phyloP scores from a whole-genome alignment of 495 filamentous ascomycete genomes.

The Lophiotrema nucula region DNA sequence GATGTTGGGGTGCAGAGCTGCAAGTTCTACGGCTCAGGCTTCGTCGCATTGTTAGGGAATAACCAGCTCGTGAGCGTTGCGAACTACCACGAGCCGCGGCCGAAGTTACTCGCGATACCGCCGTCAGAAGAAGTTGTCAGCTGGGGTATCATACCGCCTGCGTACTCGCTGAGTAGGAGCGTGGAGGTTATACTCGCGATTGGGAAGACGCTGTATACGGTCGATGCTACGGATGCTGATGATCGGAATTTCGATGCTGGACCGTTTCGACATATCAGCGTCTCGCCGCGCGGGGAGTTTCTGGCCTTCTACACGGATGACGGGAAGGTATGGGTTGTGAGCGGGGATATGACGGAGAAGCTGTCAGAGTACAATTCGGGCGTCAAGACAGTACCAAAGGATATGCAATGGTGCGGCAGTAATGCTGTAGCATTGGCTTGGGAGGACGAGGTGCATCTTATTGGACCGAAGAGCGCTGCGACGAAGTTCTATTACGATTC shows the following conservation, averaged over 20 bases:
- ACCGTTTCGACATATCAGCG: slow-evolving; percentile 83
- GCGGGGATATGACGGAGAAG: slow-evolving; percentile 87
- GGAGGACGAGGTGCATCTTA: slow-evolving; percentile 97
- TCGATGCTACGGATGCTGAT: slow-evolving; percentile 85
- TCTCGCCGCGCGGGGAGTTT: slow-evolving; percentile 87
- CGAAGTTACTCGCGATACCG: slow-evolving; percentile 73
- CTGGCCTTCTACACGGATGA: slow-evolving; percentile 81
- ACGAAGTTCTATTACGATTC: slow-evolving; percentile 88
- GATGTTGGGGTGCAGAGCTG: slow-evolving; percentile 82
- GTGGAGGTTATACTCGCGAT: slow-evolving; percentile 92
- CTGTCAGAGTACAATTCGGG: slow-evolving; percentile 88
- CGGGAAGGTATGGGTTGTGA: slow-evolving; percentile 89
- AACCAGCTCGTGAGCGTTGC: slow-evolving; percentile 85
- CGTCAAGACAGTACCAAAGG: slow-evolving; percentile 79
- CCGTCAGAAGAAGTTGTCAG: slow-evolving; percentile 78
- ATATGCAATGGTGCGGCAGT: slow-evolving; percentile 94
- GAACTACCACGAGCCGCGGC: slow-evolving; percentile 85
- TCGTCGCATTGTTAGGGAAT: slow-evolving; percentile 89
- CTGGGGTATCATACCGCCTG: slow-evolving; percentile 86
- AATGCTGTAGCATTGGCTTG: slow-evolving; percentile 91
- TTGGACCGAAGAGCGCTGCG: slow-evolving; percentile 77
- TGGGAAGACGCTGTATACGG: slow-evolving; percentile 75
- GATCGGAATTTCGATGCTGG: slow-evolving; percentile 87
- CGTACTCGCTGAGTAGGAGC: slow-evolving; percentile 86
- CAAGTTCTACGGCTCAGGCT: slow-evolving; percentile 85